Evolutionary conservation across 805 yeast species (phyloP).

Genomic region (Scheffersomyces amazonensis): DNA sequence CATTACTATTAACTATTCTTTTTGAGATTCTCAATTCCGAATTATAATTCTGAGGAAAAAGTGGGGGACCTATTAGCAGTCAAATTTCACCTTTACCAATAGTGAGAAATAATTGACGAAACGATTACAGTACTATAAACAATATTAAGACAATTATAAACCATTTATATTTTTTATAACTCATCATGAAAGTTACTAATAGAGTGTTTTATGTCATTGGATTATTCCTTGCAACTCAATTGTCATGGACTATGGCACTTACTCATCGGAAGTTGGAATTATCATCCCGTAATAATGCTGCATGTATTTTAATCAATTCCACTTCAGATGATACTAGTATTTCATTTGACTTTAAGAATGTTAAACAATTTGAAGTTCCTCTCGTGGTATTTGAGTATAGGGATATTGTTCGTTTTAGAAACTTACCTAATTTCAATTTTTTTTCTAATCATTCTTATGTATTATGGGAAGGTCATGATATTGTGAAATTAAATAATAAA

Average conservation of each 20-base stretch:
- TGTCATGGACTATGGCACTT: not conserved
- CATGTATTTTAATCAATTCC: conserved; percentile 5
- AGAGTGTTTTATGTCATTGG: not conserved
- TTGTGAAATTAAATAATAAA: not conserved
- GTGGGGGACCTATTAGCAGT: too few relatives aligned
- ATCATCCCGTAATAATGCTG: conserved; percentile 7
- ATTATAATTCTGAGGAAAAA: too few relatives aligned
- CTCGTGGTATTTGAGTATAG: conserved; percentile 6
- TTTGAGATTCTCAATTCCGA: too few relatives aligned
- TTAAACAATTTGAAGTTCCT: conserved; percentile 2
- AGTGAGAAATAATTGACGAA: too few relatives aligned
- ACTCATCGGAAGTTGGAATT: conserved; percentile 3
- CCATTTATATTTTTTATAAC: too few relatives aligned
- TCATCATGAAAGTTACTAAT: not conserved
- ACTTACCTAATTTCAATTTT: conserved; percentile 9
- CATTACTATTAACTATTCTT: too few relatives aligned
- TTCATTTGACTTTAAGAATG: conserved; percentile 1
- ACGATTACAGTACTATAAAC: too few relatives aligned
- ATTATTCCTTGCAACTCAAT: not conserved
- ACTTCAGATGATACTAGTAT: conserved; percentile 1
- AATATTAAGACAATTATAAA: too few relatives aligned
- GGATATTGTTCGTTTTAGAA: conserved; percentile 3
- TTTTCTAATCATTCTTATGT: conserved; percentile 8
- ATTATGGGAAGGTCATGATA: not conserved
- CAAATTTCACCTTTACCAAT: too few relatives aligned